Base-by-base conservation (phyloP, 78 protist genomes). In the Mastigamoeba balamuthi region DNA sequence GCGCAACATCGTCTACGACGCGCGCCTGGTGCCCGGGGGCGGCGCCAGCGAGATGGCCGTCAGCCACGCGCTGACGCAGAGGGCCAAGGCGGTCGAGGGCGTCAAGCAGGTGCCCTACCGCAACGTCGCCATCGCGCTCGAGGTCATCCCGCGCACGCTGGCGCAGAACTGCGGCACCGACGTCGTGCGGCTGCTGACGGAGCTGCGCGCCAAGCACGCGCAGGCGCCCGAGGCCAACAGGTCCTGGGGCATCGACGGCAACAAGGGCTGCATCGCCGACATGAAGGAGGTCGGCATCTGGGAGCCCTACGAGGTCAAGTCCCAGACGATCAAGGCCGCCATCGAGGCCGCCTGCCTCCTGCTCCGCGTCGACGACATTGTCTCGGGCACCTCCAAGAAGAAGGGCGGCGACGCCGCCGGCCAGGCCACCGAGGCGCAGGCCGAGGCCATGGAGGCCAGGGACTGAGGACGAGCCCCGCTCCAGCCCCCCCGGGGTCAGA, bases 31-130 rank as follows among this genome's bases (percentile, higher is more conserved):
- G 17, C 98, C 98, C 42, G 99, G 99, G 41, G 99, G 99, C 43
- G 99, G 99, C 36, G 97, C 98, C 6, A 77, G 78, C 40, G 99
- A 97, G 74, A 97, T 97, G 98, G 92, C 95, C 4, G 17, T 97
- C 35, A 29, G 97, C 3, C 81, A 66, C 39, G 66, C 66, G 8
- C 87, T 97, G 66, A n/a, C 39, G 65, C 86, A 82, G 53, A 79
- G 77, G 74, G 83, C 95, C 40, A 92, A 88, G 75, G 29, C 72
- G 3, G 73, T 96, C 41, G 91, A 89, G 72, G 98, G 97, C 68
- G 70, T 80, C 35, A 68, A 72, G 73, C 98, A 97, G 84, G 75
- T 84, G 74, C 92, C 99, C 39, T 94, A 93, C 90, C 68, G 66
- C 52, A 96, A 95, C 27, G 87, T 94, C 8, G 97, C 98, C 36